Evolutionary conservation across 129 eudicot species (phyloP), one percentile per base, ranked within the genome.

Genomic region (Centella asiatica): DNA sequence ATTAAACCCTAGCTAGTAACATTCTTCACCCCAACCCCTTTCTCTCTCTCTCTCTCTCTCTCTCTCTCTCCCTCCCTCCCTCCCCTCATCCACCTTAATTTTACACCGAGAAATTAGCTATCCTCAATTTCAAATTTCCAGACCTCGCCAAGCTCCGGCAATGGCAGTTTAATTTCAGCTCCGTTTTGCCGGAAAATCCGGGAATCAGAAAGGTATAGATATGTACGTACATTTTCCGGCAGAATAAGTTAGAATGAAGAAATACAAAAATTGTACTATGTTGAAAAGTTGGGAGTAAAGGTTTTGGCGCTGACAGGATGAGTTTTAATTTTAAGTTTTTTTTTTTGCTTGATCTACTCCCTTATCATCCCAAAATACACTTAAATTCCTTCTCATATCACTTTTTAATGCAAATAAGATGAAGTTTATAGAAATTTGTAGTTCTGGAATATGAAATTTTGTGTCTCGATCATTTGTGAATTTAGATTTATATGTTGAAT

Each of bases 81-180:
- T 17, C 47, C 46, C 4, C 31, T 31, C 32, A 29, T 55, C 54
- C 20, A 17, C 24, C 3, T 2, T 15, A 2, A 0, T 27, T 15
- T 15, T 46, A 4, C 2, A 46, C 23, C 18, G 51, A 46, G 51
- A 46, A n/a, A 55, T 10, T 18, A 15, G 23, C 3, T 1, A 20
- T 47, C 33, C 31, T 27, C 19, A 34, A 34, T 31, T 53, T 9
- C 57, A 40, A 57, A 40, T 33, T 24, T n/a, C 3, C n/a, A n/a
- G n/a, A 39, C 6, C 18, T 40, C 17, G 22, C 17, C 18, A 23
- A 59, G 37, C 44, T 62, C 23, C 67, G 18, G 46, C 52, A 63
- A 63, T 63, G 68, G 68, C 68, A 42, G 68, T 46, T 48, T 15
- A 14, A 34, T 9, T 12, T 31, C n/a, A 27, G 19, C 29, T 11